These are phyloP conservation scores for Pseudognaphalium luteoalbum DNA, from an alignment of 129 eudicot species.

Conservation along the genomic window DNA sequence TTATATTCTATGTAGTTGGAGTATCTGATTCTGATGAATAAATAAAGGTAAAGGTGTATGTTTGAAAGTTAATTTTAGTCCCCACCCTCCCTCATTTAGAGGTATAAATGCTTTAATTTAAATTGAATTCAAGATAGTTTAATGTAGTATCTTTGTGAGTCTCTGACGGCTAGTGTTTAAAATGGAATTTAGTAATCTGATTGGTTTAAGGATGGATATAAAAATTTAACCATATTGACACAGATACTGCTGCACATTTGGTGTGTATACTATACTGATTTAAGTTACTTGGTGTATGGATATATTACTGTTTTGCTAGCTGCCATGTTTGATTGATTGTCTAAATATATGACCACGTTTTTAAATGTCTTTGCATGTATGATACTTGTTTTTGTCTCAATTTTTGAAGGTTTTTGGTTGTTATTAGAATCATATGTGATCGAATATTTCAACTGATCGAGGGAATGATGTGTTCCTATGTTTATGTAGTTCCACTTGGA, in stretches of 20 bases:
- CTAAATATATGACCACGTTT: not conserved
- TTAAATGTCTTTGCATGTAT: not conserved
- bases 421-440: not conserved
- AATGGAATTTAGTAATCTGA: not conserved
- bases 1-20: constrained; percentile 20
- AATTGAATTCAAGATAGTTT: not conserved
- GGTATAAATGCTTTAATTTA: not conserved
- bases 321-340: not conserved
- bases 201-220: too few species aligned
- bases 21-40: constrained; percentile 30
- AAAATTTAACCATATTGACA: not conserved
- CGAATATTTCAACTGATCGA: not conserved
- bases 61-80: constrained; percentile 20
- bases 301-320: not conserved
- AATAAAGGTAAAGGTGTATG: constrained; percentile 17
- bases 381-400: not conserved
- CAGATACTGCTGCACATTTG: not conserved
- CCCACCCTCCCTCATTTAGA: not conserved
- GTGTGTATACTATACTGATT: not conserved
- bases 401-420: not conserved
- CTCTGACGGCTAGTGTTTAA: not conserved
- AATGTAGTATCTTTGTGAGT: not conserved
- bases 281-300: not conserved
- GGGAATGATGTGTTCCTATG: not conserved
- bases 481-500: not conserved